Percentiles rank a stretch among this genome's conserved stretches.
Conservation (phyloP, 2,329 filamentous ascomycete species). For the Neonectria neomacrospora region DNA sequence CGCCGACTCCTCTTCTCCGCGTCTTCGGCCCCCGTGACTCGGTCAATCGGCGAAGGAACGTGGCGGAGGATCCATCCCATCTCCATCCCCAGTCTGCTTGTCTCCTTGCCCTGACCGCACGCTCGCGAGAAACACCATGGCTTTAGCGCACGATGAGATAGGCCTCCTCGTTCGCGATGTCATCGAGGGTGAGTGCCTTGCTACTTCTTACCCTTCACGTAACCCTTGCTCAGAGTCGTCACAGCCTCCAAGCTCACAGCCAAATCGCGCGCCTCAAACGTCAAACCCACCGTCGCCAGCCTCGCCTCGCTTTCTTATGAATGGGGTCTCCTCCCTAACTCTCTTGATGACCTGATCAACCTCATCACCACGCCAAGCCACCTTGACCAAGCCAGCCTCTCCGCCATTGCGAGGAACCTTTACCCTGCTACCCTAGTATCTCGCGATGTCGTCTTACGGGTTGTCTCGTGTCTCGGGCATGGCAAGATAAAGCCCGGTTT, state of each 20-base stretch:
- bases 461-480: conserved; percentile 81
- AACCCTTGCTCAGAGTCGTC: not conserved
- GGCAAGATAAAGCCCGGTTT: conserved; percentile 80
- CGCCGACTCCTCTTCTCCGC: conserved; percentile 22
- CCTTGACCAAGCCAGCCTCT: conserved; percentile 80
- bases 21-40: conserved; percentile 21
- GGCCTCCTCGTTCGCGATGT: conserved; percentile 52
- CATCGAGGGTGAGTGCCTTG: conserved; percentile 44
- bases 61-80: not conserved
- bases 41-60: conserved; percentile 16
- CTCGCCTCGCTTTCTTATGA: conserved; percentile 73
- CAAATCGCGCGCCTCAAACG: conserved; percentile 71
- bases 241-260: conserved; percentile 69
- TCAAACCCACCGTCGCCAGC: conserved; percentile 72
- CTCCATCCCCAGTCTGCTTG: not conserved
- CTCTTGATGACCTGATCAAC: conserved; percentile 72
- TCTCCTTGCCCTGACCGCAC: not conserved
- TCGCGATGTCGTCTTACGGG: conserved; percentile 68
- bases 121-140: conserved; percentile 35
- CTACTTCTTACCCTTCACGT: not conserved
- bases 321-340: conserved; percentile 70
- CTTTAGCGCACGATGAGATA: conserved; percentile 49
- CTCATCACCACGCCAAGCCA: conserved; percentile 73
- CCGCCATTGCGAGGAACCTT: conserved; percentile 75
- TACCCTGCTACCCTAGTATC: conserved; percentile 77